Base-by-base conservation (phyloP, 2,329 filamentous ascomycete genomes). In the Lizonia empirigonia region DNA sequence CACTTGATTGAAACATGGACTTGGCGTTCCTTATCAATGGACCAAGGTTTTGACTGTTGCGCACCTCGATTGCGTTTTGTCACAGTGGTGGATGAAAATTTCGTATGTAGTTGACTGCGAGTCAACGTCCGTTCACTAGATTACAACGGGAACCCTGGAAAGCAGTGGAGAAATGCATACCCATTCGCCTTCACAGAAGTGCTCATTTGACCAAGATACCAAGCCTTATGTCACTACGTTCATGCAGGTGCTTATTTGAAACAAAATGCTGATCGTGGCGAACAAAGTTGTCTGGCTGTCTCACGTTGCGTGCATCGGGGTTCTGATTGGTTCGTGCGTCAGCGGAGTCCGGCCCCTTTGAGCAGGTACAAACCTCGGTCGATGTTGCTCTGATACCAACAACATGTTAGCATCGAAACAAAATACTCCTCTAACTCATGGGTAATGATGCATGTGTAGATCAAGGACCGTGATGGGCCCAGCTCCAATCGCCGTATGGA, bases 221-320 rank as follows among this genome's bases (percentile, higher is more conserved):
- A 52, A 52, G 49, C 37, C 19, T 23, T 38, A 34, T 47, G 20
- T 42, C 33, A 41, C 22, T 52, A 22, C 16, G 10, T 13, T 38
- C 26, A 41, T 47, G 42, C 42, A 47, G 30, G 42, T 42, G 37
- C 37, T 34, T 38, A 30, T 8, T 38, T 37, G 33, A 33, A 36
- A 52, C 37, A 44, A 18, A n/a, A 24, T 12, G 37, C 33, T 33
- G 49, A 38, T 46, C 22, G 20, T 33, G 10, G 50, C 50, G 33
- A 53, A 53, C 47, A 40, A 33, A 27, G 20, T 26, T 40, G 30
- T 22, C 15, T 23, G 22, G 42, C n/a, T n/a, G 53, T 63, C 53
- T 61, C 60, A 64, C 60, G 60, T 64, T 63, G 36, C 22, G 2
- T 19, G 18, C n/a, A 19, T n/a, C n/a, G 7, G 12, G n/a, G 20